Evolutionary conservation across 371 early-diverging fungal species (phyloP), one percentile per base, ranked within the genome.

Genomic region (Mucor saturninus): DNA sequence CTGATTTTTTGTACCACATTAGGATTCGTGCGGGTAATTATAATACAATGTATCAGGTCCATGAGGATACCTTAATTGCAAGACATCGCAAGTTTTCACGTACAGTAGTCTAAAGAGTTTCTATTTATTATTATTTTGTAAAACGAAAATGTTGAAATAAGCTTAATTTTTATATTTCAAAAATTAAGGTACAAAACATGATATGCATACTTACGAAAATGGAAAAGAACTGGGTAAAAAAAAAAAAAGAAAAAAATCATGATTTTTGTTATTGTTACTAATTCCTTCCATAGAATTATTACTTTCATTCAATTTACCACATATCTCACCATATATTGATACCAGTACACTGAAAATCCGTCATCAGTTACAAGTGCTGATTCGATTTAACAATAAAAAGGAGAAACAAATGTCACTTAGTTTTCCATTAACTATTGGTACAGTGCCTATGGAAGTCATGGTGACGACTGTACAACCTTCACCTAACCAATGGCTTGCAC

Each of bases 391-490:
- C 38, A 40, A 39, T 15, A 46, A 31, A 32, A 46, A 58, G 28
- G 65, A 69, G 37, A 46, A 53, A 49, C 30, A 57, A 13, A 69
- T 69, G 69, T 56, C 65, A 4, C 45, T 69, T 9, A 69, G 69
- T 42, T 69, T 69, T 39, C 65, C 62, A 0, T 42, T 69, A 7
- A 32, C 30, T 2, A 21, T 69, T n/a, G 65, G 61, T 15, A 61
- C 69, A 28, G 50, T 65, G n/a, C 65, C 62, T 37, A 46, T 28
- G 45, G 57, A 35, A 9, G 9, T 21, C 21, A 21, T 21, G 21
- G 21, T 31, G 0, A 21, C 48, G 31, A 55, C 58, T 54, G 50
- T 46, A 30, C 54, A 46, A 59, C 58, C 46, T 30, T 55, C 46
- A 21, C 32, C 59, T n/a, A 59, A 59, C 29, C 54, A 52, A 48